Evolutionary conservation across 768 basidiomycete species (phyloP).

Genomic region (Cubamyces lactineus): DNA sequence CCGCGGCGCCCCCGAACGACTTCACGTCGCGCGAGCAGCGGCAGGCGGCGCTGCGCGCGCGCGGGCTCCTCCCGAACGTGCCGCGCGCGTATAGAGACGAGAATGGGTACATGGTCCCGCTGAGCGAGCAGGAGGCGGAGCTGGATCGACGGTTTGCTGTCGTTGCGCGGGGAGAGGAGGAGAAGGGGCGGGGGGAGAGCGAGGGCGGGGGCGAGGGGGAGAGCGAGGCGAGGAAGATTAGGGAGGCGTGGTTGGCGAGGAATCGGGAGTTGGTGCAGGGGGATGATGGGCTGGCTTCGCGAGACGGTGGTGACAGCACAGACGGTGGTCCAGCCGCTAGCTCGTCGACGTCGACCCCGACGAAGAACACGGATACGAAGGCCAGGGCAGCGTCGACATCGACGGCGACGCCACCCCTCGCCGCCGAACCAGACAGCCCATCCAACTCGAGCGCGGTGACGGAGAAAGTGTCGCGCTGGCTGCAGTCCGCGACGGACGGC

Average conservation of each 20-base stretch:
- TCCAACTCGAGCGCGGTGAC: conserved; percentile 19
- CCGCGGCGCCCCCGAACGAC: conserved; percentile 18
- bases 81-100: conserved; percentile 14
- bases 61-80: conserved; percentile 20
- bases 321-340: no score
- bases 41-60: conserved; percentile 25
- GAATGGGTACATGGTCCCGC: conserved; percentile 24
- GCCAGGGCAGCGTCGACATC: background rate
- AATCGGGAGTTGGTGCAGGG: conserved; percentile 1
- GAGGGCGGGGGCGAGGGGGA: background rate
- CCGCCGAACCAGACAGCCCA: background rate
- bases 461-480: conserved; percentile 25
- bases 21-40: conserved; percentile 27
- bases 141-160: conserved; percentile 24
- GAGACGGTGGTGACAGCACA: no score
- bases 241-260: conserved; percentile 26
- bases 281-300: no score
- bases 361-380: no score
- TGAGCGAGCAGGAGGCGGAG: conserved; percentile 29
- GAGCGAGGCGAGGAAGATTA: conserved; percentile 23
- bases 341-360: no score
- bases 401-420: no score
- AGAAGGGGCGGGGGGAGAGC: background rate
- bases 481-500: conserved; percentile 13
- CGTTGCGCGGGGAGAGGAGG: conserved; percentile 6